Percentiles rank a stretch among this genome's conserved stretches.
These are phyloP conservation scores for Apiospora pterosperma DNA, from an alignment of 2,329 filamentous ascomycete species.

Conservation along the genomic window DNA sequence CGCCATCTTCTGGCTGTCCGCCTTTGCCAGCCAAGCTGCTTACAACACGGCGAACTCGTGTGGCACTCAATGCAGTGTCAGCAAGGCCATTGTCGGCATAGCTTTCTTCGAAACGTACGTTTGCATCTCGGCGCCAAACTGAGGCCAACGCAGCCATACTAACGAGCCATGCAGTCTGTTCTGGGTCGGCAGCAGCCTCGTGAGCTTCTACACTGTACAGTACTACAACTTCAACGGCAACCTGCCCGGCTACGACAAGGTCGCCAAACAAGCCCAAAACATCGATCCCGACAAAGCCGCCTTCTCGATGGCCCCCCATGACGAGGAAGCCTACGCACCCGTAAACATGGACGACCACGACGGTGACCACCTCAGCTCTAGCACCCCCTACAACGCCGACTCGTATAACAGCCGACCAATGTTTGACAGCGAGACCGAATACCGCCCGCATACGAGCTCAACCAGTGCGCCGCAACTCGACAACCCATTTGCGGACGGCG, in stretches of 20 bases:
- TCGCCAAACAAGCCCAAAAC: constrained; percentile 38
- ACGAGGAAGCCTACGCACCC: constrained; percentile 62
- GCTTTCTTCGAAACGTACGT: constrained; percentile 60
- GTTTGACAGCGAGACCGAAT: constrained; percentile 51
- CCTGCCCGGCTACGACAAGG: constrained; percentile 58
- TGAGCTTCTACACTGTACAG: constrained; percentile 58
- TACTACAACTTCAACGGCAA: constrained; percentile 61
- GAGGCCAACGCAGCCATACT: neutral
- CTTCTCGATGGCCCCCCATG: constrained; percentile 65
- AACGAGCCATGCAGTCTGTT: constrained; percentile 43
- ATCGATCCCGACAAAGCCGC: constrained; percentile 68
- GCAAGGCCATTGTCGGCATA: constrained; percentile 60
- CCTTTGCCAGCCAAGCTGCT: constrained; percentile 61
- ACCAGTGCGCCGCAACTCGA: constrained; percentile 23
- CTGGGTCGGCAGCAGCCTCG: constrained; percentile 48
- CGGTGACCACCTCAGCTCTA: constrained; percentile 31
- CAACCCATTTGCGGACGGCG: constrained; percentile 36
- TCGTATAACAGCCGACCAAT: constrained; percentile 31
- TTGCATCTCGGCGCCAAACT: constrained; percentile 16
- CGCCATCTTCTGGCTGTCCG: constrained; percentile 62
- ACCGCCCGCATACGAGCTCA: constrained; percentile 33
- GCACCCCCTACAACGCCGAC: constrained; percentile 26
- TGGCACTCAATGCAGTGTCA: constrained; percentile 53
- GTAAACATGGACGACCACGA: constrained; percentile 55
- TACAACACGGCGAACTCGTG: constrained; percentile 58